Evolutionary conservation across 306 rosid species (phyloP).

Genomic region (Acacia acuminata): DNA sequence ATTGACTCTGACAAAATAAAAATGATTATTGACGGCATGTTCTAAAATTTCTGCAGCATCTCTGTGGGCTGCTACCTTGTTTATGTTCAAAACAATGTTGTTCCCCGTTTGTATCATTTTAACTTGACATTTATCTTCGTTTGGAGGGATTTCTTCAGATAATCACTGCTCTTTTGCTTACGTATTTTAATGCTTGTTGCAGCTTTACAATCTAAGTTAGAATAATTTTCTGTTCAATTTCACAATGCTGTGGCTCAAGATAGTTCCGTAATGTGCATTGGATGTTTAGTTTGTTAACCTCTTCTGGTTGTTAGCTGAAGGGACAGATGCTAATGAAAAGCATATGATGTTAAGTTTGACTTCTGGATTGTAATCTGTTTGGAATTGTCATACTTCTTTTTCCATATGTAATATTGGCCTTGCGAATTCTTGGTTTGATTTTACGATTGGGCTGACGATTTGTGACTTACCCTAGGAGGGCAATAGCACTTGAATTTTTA

Average conservation of each 20-base stretch:
- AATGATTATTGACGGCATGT: not conserved
- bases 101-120: not conserved
- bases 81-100: slow-evolving; percentile 14
- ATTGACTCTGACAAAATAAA: no score
- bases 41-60: slow-evolving; percentile 9
- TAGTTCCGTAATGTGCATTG: not conserved
- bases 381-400: not conserved
- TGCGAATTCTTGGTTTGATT: not conserved
- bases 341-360: not conserved
- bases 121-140: slow-evolving; percentile 24
- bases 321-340: not conserved
- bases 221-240: not conserved
- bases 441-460: not conserved
- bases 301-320: not conserved
- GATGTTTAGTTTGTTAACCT: not conserved
- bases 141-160: slow-evolving; percentile 7
- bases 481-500: not conserved
- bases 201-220: not conserved
- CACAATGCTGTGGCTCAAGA: not conserved
- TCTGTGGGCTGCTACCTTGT: slow-evolving; percentile 7
- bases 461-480: not conserved
- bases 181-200: slow-evolving; percentile 13
- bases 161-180: not conserved
- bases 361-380: not conserved
- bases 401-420: not conserved